Conservation (phyloP, 129 eudicot species). For the Apium graveolens region DNA sequence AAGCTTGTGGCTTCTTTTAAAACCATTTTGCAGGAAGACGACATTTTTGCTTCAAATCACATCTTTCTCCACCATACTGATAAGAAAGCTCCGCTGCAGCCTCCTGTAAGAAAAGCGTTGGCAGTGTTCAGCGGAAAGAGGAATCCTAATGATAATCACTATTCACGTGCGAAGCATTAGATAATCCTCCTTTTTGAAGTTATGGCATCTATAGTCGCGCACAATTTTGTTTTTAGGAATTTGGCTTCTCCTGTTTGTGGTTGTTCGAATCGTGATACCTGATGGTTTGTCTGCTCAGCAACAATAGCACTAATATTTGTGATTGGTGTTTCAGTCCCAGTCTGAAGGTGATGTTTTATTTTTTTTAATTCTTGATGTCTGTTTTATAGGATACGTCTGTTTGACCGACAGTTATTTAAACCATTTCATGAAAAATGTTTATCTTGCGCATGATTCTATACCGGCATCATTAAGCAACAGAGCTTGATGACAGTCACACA, state of each 20-base stretch:
- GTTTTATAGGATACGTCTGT: neutral
- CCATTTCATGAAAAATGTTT: neutral
- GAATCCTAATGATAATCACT: slow-evolving; percentile 90
- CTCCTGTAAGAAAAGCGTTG: slow-evolving; percentile 78
- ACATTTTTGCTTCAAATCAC: slow-evolving; percentile 54
- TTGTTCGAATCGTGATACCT: neutral
- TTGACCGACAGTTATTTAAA: neutral
- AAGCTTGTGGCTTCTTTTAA: neutral
- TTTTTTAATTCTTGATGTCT: neutral
- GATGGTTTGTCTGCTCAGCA: neutral
- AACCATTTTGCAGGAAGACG: slow-evolving; percentile 39
- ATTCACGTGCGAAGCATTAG: slow-evolving; percentile 62
- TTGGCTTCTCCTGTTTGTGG: neutral
- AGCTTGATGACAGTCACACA: neutral
- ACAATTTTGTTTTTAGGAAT: neutral
- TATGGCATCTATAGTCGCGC: neutral
- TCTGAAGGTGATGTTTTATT: neutral
- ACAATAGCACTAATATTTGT: neutral
- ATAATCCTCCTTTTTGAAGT: neutral
- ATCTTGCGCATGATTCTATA: neutral
- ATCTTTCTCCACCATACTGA: slow-evolving; percentile 63
- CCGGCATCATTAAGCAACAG: neutral
- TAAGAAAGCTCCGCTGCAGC: slow-evolving; percentile 66
- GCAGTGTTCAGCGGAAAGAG: slow-evolving; percentile 81
- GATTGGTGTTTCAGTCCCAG: neutral